Conservation (phyloP, 495 filamentous ascomycete genomes). For the Penicillium bovifimosum region DNA sequence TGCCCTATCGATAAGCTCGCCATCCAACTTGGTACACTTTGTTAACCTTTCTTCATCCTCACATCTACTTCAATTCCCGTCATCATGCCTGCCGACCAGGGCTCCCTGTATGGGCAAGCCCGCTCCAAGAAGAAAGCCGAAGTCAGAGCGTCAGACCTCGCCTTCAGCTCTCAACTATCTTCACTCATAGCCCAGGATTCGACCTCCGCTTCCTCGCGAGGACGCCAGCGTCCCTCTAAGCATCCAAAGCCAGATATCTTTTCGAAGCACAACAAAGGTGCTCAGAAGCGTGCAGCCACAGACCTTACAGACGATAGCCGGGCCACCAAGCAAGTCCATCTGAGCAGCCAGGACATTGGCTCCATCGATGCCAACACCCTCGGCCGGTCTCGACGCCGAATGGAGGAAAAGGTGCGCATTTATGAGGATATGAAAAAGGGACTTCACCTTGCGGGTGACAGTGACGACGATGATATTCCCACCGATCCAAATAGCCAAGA, state of each 20-base stretch:
- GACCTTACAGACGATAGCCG: constrained; percentile 40
- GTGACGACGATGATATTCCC: constrained; percentile 41
- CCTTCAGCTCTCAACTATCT: constrained; percentile 73
- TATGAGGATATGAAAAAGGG: constrained; percentile 82
- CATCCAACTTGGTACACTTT: not conserved
- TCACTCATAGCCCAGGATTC: constrained; percentile 57
- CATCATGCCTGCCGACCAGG: constrained; percentile 16
- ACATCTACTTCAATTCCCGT: not conserved
- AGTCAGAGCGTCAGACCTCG: constrained; percentile 58
- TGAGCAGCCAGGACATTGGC: constrained; percentile 35
- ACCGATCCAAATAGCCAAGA: constrained; percentile 22
- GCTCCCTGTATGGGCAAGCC: constrained; percentile 68
- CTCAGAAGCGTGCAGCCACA: constrained; percentile 55
- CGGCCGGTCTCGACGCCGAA: constrained; percentile 62
- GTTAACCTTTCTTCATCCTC: not conserved
- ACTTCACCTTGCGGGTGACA: constrained; percentile 41
- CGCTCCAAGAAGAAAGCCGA: constrained; percentile 49
- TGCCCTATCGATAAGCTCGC: constrained; percentile 3
- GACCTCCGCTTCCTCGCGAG: constrained; percentile 33
- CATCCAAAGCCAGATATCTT: constrained; percentile 64
- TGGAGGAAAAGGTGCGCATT: constrained; percentile 80
- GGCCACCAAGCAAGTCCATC: constrained; percentile 32
- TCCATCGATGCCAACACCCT: constrained; percentile 41
- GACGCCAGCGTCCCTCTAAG: constrained; percentile 62
- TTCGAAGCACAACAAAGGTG: constrained; percentile 61